phyloP scores from a whole-genome alignment of 73 alveolate species.

The Paramecium tetraurelia region DNA sequence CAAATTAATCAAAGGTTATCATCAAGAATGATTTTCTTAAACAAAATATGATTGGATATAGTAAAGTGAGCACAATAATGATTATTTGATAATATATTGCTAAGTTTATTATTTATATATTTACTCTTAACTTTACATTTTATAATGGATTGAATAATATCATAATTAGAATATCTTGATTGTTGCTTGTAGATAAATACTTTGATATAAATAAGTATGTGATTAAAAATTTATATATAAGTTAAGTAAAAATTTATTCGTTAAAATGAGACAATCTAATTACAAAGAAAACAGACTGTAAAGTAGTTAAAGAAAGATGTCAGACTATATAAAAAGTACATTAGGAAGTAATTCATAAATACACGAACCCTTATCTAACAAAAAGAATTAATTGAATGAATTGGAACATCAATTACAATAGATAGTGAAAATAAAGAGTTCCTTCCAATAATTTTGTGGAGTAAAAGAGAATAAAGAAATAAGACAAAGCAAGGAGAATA shows the following conservation, averaged over 20 bases:
- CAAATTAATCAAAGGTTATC: not conserved
- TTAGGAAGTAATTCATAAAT: not conserved
- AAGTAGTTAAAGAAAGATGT: slow-evolving; percentile 5
- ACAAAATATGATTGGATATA: not conserved
- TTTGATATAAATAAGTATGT: not conserved
- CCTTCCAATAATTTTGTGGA: not conserved
- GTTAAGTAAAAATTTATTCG: not conserved
- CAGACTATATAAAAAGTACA: not conserved
- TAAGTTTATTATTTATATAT: not conserved
- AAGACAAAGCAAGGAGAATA: not conserved
- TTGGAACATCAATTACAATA: not conserved
- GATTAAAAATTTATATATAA: not conserved
- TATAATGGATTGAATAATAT: not conserved
- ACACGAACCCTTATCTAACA: not conserved
- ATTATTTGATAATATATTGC: not conserved
- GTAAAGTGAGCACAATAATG: not conserved
- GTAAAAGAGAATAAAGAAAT: not conserved
- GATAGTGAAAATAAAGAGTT: not conserved
- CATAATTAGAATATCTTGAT: too few species aligned
- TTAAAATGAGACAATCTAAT: not conserved
- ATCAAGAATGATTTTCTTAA: not conserved
- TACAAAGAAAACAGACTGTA: not conserved
- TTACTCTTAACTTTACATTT: not conserved
- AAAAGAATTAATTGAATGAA: not conserved
- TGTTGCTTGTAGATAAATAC: not conserved